phyloP scores from a whole-genome alignment of 1,139 yeast genomes.

The Candida glucosophila region DNA sequence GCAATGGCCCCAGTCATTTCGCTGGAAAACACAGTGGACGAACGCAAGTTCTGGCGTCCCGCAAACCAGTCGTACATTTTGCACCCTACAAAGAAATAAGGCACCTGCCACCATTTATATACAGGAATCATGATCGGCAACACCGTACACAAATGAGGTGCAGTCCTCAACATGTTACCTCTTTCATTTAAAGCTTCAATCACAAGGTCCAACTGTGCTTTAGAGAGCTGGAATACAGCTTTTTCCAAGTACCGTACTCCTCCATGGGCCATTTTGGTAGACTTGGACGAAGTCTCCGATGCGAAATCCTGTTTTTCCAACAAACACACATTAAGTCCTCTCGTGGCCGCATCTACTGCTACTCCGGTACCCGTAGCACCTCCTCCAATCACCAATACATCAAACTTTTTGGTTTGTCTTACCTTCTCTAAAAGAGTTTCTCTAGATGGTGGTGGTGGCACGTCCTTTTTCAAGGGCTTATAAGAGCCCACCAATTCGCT shows the following conservation, averaged over 20 bases:
- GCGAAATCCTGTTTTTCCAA: slow-evolving; percentile 87
- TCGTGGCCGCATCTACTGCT: slow-evolving; percentile 84
- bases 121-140: slow-evolving; percentile 94
- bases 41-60: slow-evolving; percentile 76
- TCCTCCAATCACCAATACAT: slow-evolving; percentile 82
- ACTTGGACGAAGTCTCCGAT: slow-evolving; percentile 84
- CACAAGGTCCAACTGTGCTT: slow-evolving; percentile 85
- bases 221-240: slow-evolving; percentile 85
- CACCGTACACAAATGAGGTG: slow-evolving; percentile 83
- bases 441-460: slow-evolving; percentile 30
- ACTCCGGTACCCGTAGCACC: slow-evolving; percentile 96
- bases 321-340: slow-evolving; percentile 84
- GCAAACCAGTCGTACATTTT: slow-evolving; percentile 92
- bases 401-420: slow-evolving; percentile 46
- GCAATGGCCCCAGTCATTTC: slow-evolving; percentile 66
- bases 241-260: slow-evolving; percentile 94
- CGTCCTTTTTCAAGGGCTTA: slow-evolving; percentile 28
- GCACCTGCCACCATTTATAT: slow-evolving; percentile 93
- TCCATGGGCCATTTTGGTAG: slow-evolving; percentile 97
- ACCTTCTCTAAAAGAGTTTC: slow-evolving; percentile 24
- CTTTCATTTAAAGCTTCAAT: slow-evolving; percentile 93
- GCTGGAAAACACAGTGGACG: slow-evolving; percentile 66
- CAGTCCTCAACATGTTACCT: slow-evolving; percentile 80
- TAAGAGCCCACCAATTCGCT: slow-evolving; percentile 23
- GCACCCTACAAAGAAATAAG: slow-evolving; percentile 88